phyloP scores from a whole-genome alignment of 345 rosid species.

The Orychophragmus violaceus region DNA sequence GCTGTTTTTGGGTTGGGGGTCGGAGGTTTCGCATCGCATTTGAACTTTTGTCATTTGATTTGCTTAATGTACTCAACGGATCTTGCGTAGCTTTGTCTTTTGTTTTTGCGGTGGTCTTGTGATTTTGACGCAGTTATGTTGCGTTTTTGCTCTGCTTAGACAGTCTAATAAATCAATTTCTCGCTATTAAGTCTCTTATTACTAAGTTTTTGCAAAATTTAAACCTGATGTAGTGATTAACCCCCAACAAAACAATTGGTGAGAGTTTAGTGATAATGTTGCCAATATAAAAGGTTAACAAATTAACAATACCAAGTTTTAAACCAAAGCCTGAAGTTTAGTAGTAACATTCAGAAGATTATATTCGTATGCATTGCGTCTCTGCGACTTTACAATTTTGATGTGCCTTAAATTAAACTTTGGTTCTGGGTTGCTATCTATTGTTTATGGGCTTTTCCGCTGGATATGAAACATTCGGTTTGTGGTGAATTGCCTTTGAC shows the following conservation, averaged over 20 bases:
- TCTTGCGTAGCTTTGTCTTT: neutral
- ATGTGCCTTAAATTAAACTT: neutral
- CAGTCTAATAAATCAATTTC: slow-evolving; percentile 13
- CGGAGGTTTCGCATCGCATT: neutral
- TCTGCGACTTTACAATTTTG: neutral
- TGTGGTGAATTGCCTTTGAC: neutral
- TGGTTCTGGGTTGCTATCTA: neutral
- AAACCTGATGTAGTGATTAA: neutral
- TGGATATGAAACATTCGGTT: neutral
- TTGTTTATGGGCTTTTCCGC: neutral
- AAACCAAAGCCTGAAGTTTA: neutral
- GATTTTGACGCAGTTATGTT: slow-evolving; percentile 1
- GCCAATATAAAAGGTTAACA: neutral
- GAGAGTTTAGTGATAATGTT: neutral
- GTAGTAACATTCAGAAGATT: neutral
- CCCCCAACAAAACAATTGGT: neutral
- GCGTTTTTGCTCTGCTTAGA: slow-evolving; percentile 8
- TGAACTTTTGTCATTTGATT: slow-evolving; percentile 26
- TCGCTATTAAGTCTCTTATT: neutral
- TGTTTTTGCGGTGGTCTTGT: neutral
- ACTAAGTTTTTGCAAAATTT: neutral
- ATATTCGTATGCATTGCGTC: neutral
- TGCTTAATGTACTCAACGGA: slow-evolving; percentile 21
- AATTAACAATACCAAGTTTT: neutral
- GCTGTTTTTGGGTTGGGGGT: neutral